Evolutionary conservation across 2,329 filamentous ascomycete genomes (phyloP).

Genomic region (Scorias spongiosa): DNA sequence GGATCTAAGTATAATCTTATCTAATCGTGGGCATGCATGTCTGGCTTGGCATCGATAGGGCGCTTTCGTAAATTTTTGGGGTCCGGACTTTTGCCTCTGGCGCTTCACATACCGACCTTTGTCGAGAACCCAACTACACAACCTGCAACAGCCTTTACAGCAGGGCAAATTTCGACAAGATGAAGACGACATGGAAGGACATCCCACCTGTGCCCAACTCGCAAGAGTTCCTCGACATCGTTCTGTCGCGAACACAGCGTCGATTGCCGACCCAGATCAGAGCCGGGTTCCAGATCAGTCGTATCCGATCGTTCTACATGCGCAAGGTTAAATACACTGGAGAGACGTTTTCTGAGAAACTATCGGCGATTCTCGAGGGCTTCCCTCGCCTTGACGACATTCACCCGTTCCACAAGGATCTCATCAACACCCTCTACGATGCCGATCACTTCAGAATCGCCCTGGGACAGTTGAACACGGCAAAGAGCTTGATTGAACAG

Average conservation of each 20-base stretch:
- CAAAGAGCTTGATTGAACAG: conserved; percentile 91
- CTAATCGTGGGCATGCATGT: neutral
- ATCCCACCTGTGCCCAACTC: conserved; percentile 49
- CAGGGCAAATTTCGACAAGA: conserved; percentile 15
- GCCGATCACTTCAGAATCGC: conserved; percentile 96
- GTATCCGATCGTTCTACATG: conserved; percentile 91
- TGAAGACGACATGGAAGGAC: conserved; percentile 48
- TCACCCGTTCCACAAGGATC: conserved; percentile 81
- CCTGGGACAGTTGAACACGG: conserved; percentile 86
- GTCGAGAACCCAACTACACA: too few relatives aligned
- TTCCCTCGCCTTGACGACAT: conserved; percentile 90
- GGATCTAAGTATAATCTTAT: neutral
- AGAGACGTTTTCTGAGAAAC: conserved; percentile 92
- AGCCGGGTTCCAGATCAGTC: conserved; percentile 85
- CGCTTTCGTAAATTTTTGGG: neutral
- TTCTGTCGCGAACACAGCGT: conserved; percentile 82
- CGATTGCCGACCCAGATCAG: conserved; percentile 90
- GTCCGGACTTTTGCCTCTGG: neutral
- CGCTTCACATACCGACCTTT: neutral
- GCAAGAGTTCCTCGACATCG: conserved; percentile 95
- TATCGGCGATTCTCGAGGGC: conserved; percentile 75
- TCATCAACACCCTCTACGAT: conserved; percentile 97
- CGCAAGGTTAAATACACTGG: conserved; percentile 97
- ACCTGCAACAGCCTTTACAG: neutral
- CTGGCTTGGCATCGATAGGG: neutral